These are phyloP conservation scores for Cyclanthera cordifolia DNA, from an alignment of 306 rosid species.

Conservation along the genomic window DNA sequence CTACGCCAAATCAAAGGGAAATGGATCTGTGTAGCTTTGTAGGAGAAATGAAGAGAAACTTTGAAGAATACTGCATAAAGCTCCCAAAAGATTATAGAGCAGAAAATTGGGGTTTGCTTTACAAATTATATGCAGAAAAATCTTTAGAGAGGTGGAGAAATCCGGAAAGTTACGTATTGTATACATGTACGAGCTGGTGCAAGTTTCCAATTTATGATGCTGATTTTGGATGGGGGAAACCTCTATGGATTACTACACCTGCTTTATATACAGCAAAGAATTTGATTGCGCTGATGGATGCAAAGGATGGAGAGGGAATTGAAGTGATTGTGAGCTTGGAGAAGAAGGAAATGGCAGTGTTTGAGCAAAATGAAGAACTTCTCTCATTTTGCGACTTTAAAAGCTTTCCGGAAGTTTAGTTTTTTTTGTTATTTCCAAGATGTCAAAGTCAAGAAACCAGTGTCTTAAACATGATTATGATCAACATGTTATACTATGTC, in stretches of 20 bases:
- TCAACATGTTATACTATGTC: no score
- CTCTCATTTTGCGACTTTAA: slow-evolving; percentile 7
- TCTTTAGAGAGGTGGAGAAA: background rate
- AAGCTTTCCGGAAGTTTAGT: no score
- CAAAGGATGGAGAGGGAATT: slow-evolving; percentile 18
- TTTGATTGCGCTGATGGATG: background rate
- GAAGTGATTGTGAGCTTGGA: slow-evolving; percentile 18
- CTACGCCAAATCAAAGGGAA: background rate
- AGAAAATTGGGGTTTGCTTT: background rate
- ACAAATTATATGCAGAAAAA: background rate
- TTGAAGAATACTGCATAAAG: background rate
- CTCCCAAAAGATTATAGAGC: background rate
- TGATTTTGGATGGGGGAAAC: slow-evolving; percentile 26
- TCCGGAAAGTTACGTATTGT: background rate
- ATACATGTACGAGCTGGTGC: slow-evolving; percentile 17
- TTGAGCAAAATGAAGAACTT: slow-evolving; percentile 7
- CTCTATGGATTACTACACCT: slow-evolving; percentile 6
- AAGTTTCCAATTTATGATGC: slow-evolving; percentile 19
- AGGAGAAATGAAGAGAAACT: slow-evolving; percentile 13
- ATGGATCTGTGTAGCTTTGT: slow-evolving; percentile 11
- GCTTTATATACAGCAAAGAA: background rate
- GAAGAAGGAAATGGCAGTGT: slow-evolving; percentile 7
- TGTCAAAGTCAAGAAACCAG: no score
- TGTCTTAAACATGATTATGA: no score
- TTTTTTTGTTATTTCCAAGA: no score